Base-by-base conservation (phyloP, 495 filamentous ascomycete genomes). In the Aspergillus biplanus region DNA sequence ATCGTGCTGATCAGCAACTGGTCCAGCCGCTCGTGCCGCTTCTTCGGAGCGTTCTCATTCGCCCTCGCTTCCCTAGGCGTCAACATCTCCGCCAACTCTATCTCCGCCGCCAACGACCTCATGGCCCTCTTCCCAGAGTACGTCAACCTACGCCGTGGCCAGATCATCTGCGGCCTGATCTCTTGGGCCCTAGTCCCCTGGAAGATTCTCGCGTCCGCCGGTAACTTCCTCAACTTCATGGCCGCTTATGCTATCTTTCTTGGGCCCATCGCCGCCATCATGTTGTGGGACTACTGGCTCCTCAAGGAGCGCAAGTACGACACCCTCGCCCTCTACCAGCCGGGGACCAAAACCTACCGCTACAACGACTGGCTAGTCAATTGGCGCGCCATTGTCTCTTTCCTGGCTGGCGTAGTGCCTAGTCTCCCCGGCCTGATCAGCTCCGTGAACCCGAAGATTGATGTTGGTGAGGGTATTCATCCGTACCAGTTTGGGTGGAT, bases 241-340 rank as follows among this genome's bases (percentile, higher is more conserved):
- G 79, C 81, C 18, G 85, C 83, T 1, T 87, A 88, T 57, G 81
- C 84, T 15, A 82, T 91, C 37, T 91, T 92, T 75, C 78, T 91
- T 4, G 88, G 83, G 0, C 89, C 89, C 0, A 86, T 92, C 50
- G 86, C 84, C 9, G 85, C 84, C 12, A 87, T 91, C 61, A 85
- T 92, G 75, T 75, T 84, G 0, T 80, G 81, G 16, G 89, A 92
- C 67, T 91, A 83, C 72, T 91, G 87, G 88, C 68, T 89, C 55
- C 71, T 91, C 15, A 87, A 90, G 65, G 69, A 67, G n/a, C 69
- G 79, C 35, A 79, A 83, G 48, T 86, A 88, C 66, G 86, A 91
- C 68, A 80, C 84, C 0, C 80, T 85, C 9, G 79, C 78, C 13
- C 56, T 83, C 12, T 83, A 82, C 60, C 76, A 78, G 68, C 78